Conservation (phyloP, 495 filamentous ascomycete species). For the Neurospora sp. region DNA sequence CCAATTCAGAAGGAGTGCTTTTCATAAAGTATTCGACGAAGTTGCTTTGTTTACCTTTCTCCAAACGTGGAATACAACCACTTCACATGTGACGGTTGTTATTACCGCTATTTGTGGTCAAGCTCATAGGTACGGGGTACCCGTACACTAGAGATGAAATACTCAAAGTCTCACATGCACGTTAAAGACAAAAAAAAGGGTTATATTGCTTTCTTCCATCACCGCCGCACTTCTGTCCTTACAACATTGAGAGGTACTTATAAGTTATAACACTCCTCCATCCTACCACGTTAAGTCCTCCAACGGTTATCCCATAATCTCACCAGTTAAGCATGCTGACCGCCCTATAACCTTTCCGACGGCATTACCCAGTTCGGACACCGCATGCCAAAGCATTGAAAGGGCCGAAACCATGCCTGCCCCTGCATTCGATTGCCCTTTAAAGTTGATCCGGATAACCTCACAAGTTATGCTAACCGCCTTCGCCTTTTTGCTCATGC, state of each 20-base stretch:
- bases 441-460: neutral
- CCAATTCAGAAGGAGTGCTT: no score
- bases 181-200: no score
- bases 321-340: neutral
- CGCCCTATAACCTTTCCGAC: neutral
- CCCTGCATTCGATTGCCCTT: neutral
- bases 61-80: no score
- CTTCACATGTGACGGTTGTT: no score
- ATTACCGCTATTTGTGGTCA: no score
- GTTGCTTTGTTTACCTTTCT: no score
- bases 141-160: no score
- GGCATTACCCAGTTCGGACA: neutral
- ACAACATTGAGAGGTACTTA: neutral
- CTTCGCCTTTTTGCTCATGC: neutral
- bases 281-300: neutral
- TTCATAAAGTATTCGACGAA: no score
- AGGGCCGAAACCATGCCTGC: neutral
- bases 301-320: neutral
- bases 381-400: neutral
- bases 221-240: neutral
- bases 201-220: no score
- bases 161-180: no score
- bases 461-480: neutral
- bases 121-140: no score
- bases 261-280: neutral